Base-by-base conservation (phyloP, 1,139 yeast species). In the Taiozyma sp. region DNA sequence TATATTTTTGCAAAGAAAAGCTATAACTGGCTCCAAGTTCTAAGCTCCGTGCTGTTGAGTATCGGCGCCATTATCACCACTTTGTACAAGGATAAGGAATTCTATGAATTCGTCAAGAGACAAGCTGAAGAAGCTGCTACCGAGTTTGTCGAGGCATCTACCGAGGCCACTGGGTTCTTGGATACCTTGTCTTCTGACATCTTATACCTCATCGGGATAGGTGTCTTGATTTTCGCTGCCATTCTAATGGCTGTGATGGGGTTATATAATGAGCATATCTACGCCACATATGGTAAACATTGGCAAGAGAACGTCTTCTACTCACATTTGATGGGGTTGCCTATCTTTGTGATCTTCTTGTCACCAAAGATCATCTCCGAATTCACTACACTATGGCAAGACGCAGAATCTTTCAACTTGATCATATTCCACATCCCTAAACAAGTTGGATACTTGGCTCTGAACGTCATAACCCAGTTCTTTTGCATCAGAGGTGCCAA, bases 261-360 rank as follows among this genome's bases (percentile, higher is more conserved):
- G 1, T 70, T 83, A 19, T 73, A 76, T 56, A 74, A 75, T 42
- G 89, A 85, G 60, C 62, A 64, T 46, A 73, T 81, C 3, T 79
- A 72, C 60, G 65, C 63, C 19, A 59, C 57, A 35, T 78, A 81
- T 62, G 86, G 85, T 3, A 72, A 73, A 50, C 77, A 75, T 47
- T 85, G 91, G 91, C 69, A 75, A 51, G 89, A 84, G 58, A 74
- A 77, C 32, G 65, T 85, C 43, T 84, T 85, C 58, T 84, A 80
- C 63, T 66, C 75, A 35, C 89, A 85, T 63, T 65, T 79, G 14
- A 67, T 83, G 42, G 78, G 83, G 0, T 57, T 85, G 10, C 84
- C 88, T 0, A 62, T 83, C 26, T 81, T 83, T 56, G 9, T 30
- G 8, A 13, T 72, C 2, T 62, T 77, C 2, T 47, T 58, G n/a